Base-by-base conservation (phyloP, 228 moss, liverwort and hornwort species). In the Sphagnum fallax region DNA sequence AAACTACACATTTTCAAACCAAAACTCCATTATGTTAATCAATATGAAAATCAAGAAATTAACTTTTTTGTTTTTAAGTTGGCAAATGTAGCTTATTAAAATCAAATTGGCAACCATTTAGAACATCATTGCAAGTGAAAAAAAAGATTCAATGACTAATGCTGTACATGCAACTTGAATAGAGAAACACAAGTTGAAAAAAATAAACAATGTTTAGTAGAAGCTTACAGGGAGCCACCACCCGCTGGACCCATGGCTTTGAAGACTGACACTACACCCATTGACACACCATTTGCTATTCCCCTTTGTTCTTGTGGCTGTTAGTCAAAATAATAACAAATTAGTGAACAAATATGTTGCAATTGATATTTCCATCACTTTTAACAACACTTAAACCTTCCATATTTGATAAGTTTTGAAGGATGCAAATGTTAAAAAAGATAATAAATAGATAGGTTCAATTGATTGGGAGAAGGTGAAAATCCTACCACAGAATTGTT, bases 401-500 rank as follows among this genome's bases (percentile, higher is more conserved):
- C 32, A 32, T 32, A 32, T 32, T 32, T 3, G 32, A 32, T 2
- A 32, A 2, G 2, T 32, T 32, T 32, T 32, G 2, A 32, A 32
- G 2, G 32, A 1, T 32, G 2, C 32, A 32, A 32, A 32, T 32
- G 32, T 32, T 32, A 32, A 32, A 3, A 3, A 32, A 32, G 2
- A 32, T 32, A 32, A 1, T 32, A 32, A 32, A 1, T 32, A 32
- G 32, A 32, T 32, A 32, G 32, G 32, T 32, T 32, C 32, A 32
- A 32, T 32, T 32, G 32, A 32, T 32, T 32, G 32, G 32, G 32
- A 55, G 1, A 12, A 3, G 55, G 12, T 47, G 15, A 10, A 52
- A 9, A 53, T 50, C 78, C 4, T 73, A 82, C 82, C 82, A 79
- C 79, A 65, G 82, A 60, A 48, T 82, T 82, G 59, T 82, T 82